These are phyloP conservation scores for Penicillium bovifimosum DNA, from an alignment of 495 filamentous ascomycete genomes.

Conservation along the genomic window DNA sequence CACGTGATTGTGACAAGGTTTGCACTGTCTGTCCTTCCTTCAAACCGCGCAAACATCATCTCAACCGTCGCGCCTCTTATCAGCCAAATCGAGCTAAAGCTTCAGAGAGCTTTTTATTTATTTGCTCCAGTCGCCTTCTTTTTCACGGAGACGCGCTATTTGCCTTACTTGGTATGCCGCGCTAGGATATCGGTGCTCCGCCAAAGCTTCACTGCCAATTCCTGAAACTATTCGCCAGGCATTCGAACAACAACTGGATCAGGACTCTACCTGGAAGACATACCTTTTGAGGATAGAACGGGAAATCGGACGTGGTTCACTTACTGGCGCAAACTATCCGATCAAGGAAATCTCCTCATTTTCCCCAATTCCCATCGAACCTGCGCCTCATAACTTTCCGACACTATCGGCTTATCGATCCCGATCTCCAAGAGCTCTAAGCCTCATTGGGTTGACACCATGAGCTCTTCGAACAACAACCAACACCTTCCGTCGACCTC, in stretches of 20 bases:
- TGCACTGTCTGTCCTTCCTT: constrained; percentile 46
- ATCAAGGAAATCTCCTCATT: background rate
- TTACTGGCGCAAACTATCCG: background rate
- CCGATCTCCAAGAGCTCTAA: background rate
- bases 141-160: constrained; percentile 1
- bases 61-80: constrained; percentile 16
- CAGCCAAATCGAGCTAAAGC: constrained; percentile 2
- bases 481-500: constrained; percentile 34
- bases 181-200: background rate
- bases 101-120: background rate
- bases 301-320: background rate
- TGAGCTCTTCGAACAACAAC: constrained; percentile 31
- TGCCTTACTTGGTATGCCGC: constrained; percentile 12
- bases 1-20: constrained; percentile 17
- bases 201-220: background rate
- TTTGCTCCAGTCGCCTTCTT: background rate
- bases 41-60: constrained; percentile 47
- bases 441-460: constrained; percentile 9
- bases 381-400: background rate
- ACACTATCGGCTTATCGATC: constrained; percentile 4
- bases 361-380: no score
- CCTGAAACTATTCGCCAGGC: background rate
- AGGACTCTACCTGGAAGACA: background rate
- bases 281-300: background rate
- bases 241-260: background rate